A percentile compares a stretch with the other conserved stretches of the same genome.
These are phyloP conservation scores for Suhomyces pyralidae DNA, from an alignment of 805 yeast genomes.

Conservation along the genomic window DNA sequence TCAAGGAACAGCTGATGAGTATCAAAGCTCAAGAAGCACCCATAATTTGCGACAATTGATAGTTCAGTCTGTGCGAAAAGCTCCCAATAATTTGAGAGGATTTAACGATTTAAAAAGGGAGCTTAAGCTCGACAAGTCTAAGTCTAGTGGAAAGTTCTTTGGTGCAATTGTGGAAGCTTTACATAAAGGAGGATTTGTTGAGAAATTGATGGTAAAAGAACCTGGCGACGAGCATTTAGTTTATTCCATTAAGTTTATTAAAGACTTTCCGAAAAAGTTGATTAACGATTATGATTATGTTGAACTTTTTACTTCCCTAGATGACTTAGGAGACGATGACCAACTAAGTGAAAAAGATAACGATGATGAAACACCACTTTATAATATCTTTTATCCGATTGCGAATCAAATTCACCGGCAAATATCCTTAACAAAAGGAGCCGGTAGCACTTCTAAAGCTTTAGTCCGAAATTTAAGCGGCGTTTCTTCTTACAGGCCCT, in stretches of 20 bases:
- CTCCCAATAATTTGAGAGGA: slow-evolving; percentile 60
- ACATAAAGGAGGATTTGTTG: slow-evolving; percentile 43
- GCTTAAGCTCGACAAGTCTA: slow-evolving; percentile 45
- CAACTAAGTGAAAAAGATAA: slow-evolving; percentile 20
- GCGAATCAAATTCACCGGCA: slow-evolving; percentile 60
- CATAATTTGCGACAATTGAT: slow-evolving; percentile 35
- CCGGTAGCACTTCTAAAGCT: slow-evolving; percentile 62
- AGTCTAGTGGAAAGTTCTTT: slow-evolving; percentile 43
- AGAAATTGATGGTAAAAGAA: slow-evolving; percentile 49
- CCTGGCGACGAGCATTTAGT: slow-evolving; percentile 29
- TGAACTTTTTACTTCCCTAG: slow-evolving; percentile 15
- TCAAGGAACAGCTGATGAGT: slow-evolving; percentile 19
- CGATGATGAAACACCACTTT: slow-evolving; percentile 24
- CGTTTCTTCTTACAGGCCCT: slow-evolving; percentile 47
- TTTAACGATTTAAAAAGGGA: slow-evolving; percentile 60
- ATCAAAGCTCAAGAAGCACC: slow-evolving; percentile 21
- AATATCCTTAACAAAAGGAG: slow-evolving; percentile 27
- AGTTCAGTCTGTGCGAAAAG: slow-evolving; percentile 49
- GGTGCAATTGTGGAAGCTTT: slow-evolving; percentile 47
- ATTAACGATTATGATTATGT: slow-evolving; percentile 42
- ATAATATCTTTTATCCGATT: slow-evolving; percentile 59
- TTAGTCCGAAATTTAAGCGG: slow-evolving; percentile 54
- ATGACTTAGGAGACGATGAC: slow-evolving; percentile 10
- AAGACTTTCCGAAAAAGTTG: slow-evolving; percentile 47
- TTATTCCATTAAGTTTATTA: slow-evolving; percentile 39